Percentiles rank a stretch among this genome's conserved stretches.
phyloP scores from a whole-genome alignment of 1,139 yeast species.

The Suhomyces taliae region DNA sequence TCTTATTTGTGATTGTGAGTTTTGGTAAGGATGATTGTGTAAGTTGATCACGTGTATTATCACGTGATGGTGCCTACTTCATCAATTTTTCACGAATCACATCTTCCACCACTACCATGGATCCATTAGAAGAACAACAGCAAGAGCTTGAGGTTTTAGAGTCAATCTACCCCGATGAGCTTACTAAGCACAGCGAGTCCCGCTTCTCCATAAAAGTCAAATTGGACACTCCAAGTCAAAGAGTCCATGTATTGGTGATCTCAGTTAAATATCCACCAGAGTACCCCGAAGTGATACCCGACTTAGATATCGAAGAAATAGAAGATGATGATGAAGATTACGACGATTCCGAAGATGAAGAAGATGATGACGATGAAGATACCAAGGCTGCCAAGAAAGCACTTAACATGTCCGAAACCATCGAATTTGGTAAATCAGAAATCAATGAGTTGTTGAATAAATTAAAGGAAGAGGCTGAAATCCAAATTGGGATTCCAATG shows the following conservation, averaged over 20 bases:
- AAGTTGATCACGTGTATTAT: background rate
- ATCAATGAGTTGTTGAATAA: conserved; percentile 38
- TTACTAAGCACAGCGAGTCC: conserved; percentile 43
- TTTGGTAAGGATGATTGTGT: too few relatives aligned
- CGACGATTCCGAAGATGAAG: conserved; percentile 40
- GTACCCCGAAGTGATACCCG: conserved; percentile 73
- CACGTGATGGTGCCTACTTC: background rate
- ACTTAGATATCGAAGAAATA: conserved; percentile 41
- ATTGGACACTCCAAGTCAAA: conserved; percentile 61
- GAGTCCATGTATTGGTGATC: conserved; percentile 52
- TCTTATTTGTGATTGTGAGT: too few relatives aligned
- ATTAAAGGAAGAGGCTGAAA: conserved; percentile 63
- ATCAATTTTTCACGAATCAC: background rate
- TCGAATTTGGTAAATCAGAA: conserved; percentile 52
- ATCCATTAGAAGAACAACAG: conserved; percentile 67
- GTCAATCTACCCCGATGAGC: conserved; percentile 91
- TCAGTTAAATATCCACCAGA: conserved; percentile 65
- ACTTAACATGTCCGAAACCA: conserved; percentile 55
- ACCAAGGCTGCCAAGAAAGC: conserved; percentile 44
- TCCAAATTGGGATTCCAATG: conserved; percentile 84
- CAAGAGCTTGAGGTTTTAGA: conserved; percentile 84
- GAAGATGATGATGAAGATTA: conserved; percentile 35
- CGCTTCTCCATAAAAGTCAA: conserved; percentile 47
- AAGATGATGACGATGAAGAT: conserved; percentile 45
- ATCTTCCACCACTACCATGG: conserved; percentile 46